These are phyloP conservation scores for Diaporthe sp. DNA, from an alignment of 2,329 filamentous ascomycete genomes.

Conservation along the genomic window DNA sequence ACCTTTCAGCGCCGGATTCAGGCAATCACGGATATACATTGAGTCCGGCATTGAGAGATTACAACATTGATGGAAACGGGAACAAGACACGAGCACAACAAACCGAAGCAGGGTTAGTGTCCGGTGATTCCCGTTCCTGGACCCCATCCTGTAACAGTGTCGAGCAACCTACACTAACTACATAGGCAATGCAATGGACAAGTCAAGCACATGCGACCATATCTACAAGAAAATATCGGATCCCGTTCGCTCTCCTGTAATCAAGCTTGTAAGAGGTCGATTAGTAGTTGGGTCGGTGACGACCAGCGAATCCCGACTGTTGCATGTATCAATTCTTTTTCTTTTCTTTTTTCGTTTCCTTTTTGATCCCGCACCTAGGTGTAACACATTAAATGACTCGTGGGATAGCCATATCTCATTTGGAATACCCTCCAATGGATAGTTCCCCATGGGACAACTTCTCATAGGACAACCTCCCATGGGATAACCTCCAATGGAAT, in stretches of 20 bases:
- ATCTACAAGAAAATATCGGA: constrained; percentile 16
- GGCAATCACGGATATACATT: too few species aligned
- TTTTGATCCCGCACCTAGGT: background rate
- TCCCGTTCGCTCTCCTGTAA: constrained; percentile 24
- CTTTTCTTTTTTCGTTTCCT: background rate
- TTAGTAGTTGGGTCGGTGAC: constrained; percentile 18
- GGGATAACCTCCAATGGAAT: too few species aligned
- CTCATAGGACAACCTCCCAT: too few species aligned
- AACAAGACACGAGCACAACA: background rate
- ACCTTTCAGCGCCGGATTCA: background rate
- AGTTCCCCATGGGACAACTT: too few species aligned
- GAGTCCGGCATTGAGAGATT: background rate
- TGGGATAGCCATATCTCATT: too few species aligned
- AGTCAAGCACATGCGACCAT: constrained; percentile 14
- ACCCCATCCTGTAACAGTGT: background rate
- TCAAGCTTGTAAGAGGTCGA: constrained; percentile 21
- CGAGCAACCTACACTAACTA: background rate
- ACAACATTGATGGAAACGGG: background rate
- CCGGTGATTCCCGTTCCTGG: background rate
- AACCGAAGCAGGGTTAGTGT: too few species aligned
- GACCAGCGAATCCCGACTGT: constrained; percentile 29
- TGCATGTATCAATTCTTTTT: constrained; percentile 1
- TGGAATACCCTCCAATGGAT: too few species aligned
- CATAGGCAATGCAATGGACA: background rate
- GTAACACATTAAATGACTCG: too few species aligned